Base-by-base conservation (phyloP, 495 filamentous ascomycete genomes). In the Podospora bellae-mahoneyi region DNA sequence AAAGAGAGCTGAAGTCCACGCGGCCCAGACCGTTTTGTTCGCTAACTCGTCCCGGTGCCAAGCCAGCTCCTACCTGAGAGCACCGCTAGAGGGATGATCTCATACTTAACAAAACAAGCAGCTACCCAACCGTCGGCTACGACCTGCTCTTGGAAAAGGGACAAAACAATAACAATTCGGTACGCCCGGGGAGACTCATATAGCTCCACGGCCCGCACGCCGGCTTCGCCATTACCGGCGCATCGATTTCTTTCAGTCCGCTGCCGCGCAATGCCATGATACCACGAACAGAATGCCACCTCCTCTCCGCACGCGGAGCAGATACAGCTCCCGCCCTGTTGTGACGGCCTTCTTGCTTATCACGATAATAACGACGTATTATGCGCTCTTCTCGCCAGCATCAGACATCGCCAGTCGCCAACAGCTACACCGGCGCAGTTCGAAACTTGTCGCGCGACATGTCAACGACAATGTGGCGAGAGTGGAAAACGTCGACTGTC, bases 401-500 rank as follows among this genome's bases (percentile, higher is more conserved):
- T 61, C 26, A 34, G 16, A 48, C 55, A 34, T 63, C 34, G 20
- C 62, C 67, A 32, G 28, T 55, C 39, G 34, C 34, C 68, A 10
- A 16, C 68, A 10, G 18, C 2, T 58, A 61, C 20, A 30, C 26
- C 20, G 9, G 27, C 27, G 16, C 16, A 13, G 23, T 28, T 61
- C 59, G 32, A 18, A 61, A 26, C 16, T 30, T 3, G 30, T 9
- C 16, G 30, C 26, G 23, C 27, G 32, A 19, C 32, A 30, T n/a
- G 16, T 39, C 61, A 5, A 48, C 55, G 23, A 7, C 19, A n/a
- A 58, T 58, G 23, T 58, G 55, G 23, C 55, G 62, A 71, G 71
- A 5, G 61, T 7, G 13, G 34, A 48, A 18, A 66, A 72, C 13
- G 66, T 74, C 59, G 82, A 97, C 84, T 99, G 96, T 72, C 91